Percentiles rank a stretch among this genome's conserved stretches.
These are phyloP conservation scores for Blastocystis sp. DNA, from an alignment of 352 stramenopile species.

Conservation along the genomic window DNA sequence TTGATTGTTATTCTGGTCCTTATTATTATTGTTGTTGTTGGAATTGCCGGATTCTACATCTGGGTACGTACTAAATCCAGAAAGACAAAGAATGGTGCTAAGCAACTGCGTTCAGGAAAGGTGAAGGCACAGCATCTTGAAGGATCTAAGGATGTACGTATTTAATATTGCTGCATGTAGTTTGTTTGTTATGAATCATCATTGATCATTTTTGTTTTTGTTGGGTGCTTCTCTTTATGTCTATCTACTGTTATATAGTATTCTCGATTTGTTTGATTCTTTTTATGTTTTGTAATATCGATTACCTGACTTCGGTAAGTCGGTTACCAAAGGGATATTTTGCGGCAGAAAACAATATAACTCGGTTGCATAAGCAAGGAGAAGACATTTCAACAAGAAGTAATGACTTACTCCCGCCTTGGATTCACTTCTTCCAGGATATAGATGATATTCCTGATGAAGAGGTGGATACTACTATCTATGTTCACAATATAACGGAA, in stretches of 20 bases:
- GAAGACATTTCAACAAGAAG: too few relatives aligned
- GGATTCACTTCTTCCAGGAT: too few relatives aligned
- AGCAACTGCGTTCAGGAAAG: conserved; percentile 4
- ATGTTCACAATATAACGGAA: neutral
- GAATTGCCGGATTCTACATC: neutral
- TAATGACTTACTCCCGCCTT: too few relatives aligned
- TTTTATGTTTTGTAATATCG: too few relatives aligned
- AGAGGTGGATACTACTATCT: neutral
- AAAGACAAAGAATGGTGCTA: conserved; percentile 51
- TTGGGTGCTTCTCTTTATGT: neutral
- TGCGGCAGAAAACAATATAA: too few relatives aligned
- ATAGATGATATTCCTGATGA: too few relatives aligned
- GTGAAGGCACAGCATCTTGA: conserved; percentile 42
- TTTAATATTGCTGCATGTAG: neutral
- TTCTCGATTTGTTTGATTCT: neutral
- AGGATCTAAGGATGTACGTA: conserved; percentile 13
- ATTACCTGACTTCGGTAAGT: too few relatives aligned
- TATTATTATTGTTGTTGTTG: neutral
- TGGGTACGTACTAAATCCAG: conserved; percentile 18
- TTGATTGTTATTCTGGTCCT: neutral
- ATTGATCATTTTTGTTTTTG: neutral
- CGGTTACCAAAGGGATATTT: too few relatives aligned
- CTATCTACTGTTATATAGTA: neutral
- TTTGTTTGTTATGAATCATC: conserved; percentile 5
- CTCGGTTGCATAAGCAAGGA: too few relatives aligned